Evolutionary conservation across 1,284 basidiomycete species (phyloP).

Genomic region (Heterobasidion occidentale): DNA sequence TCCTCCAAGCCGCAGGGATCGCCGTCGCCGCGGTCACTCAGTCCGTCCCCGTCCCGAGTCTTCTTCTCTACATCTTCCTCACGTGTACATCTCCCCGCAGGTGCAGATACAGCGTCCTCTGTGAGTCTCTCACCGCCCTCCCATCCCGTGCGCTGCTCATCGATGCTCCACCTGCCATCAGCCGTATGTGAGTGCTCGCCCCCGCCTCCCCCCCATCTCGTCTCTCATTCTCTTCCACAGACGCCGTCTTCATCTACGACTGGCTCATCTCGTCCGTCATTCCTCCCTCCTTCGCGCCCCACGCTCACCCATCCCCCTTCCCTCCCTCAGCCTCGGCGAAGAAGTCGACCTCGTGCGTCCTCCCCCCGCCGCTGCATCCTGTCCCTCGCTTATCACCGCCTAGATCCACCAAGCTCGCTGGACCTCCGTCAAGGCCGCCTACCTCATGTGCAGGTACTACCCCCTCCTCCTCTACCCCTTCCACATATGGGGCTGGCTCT

Average conservation of each 20-base stretch:
- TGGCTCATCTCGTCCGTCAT: slow-evolving; percentile 13
- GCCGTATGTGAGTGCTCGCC: background rate
- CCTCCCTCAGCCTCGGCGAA: slow-evolving; percentile 4
- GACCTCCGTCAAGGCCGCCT: slow-evolving; percentile 17
- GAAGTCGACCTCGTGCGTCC: slow-evolving; percentile 8
- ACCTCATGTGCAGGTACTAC: slow-evolving; percentile 21
- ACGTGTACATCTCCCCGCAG: background rate
- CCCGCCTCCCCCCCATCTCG: background rate
- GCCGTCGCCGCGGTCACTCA: too few relatives aligned
- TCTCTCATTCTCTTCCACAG: background rate
- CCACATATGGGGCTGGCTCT: slow-evolving; percentile 16
- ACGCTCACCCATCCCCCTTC: background rate
- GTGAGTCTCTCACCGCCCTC: background rate
- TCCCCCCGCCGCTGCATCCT: too few relatives aligned
- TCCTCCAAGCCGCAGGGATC: too few relatives aligned
- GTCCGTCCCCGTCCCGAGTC: too few relatives aligned
- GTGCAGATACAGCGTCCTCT: slow-evolving; percentile 5
- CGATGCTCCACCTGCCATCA: background rate
- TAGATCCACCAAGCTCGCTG: slow-evolving; percentile 19
- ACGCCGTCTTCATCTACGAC: slow-evolving; percentile 11
- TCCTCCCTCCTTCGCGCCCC: background rate
- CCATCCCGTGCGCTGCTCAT: background rate
- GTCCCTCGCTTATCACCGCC: background rate
- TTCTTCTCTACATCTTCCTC: background rate
- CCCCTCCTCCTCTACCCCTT: slow-evolving; percentile 16